Evolutionary conservation across 495 filamentous ascomycete genomes (phyloP), one percentile per base, ranked within the genome.

Genomic region (Trichoderma erinaceum): DNA sequence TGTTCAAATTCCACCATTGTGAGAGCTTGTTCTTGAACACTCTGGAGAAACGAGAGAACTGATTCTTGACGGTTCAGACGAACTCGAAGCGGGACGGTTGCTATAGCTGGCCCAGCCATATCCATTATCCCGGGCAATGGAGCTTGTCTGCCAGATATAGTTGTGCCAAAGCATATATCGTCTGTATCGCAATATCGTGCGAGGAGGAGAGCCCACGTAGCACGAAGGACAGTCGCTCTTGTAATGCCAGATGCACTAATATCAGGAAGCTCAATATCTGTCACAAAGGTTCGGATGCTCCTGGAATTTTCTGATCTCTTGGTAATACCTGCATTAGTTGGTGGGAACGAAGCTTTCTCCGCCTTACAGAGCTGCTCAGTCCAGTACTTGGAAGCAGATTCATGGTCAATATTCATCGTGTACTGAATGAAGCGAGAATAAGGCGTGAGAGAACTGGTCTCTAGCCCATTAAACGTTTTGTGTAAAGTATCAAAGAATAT

Each of bases 11-110:
- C 66, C n/a, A 79, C 79, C 68, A 82, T 77, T 4, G 74, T 71
- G 21, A 69, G 71, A 10, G 68, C 71, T 66, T 78, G 73, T 7
- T 66, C 32, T 63, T 84, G 82, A 3, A 84, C 35, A 3, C 35
- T 29, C 1, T 66, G 23, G 43, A 77, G 46, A n/a, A 74, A 75
- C 2, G 67, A 48, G 10, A 32, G 46, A 3, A 74, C 21, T 18
- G 52, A 27, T 27, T 50, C 50, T 13, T 68, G 68, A 16, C 50
- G 48, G 27, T 52, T 32, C 2, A 76, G 18, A 1, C 56, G 67
- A 4, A 78, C 73, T 1, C 86, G 78, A 11, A 84, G 73, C 2
- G 88, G 88, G 0, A 88, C 73, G 0, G 88, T 88, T 29, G 86
- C 81, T 56, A 89, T 83, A 2, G 86, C 76, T 1, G 88, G 81